Conservation (phyloP, 2,329 filamentous ascomycete species). For the Cercospora sp. region DNA sequence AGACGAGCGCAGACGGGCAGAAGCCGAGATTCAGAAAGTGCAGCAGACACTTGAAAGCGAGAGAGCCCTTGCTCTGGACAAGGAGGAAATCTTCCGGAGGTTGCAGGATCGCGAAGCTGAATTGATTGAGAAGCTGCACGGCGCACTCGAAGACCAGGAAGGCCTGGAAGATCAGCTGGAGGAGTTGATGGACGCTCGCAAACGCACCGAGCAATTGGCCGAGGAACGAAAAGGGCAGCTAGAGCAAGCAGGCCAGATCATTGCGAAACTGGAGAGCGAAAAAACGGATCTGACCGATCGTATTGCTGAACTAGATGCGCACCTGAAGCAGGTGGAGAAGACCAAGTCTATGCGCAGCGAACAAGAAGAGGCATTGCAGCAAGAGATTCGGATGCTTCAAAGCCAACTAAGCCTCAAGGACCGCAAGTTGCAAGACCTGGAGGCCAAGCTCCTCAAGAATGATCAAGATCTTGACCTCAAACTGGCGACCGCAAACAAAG, state of each 20-base stretch:
- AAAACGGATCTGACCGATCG: constrained; percentile 72
- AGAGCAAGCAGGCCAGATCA: constrained; percentile 87
- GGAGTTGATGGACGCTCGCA: constrained; percentile 82
- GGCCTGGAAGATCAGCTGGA: constrained; percentile 91
- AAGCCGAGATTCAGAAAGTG: constrained; percentile 82
- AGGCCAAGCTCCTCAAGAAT: constrained; percentile 76
- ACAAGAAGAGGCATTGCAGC: constrained; percentile 72
- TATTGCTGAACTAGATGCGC: constrained; percentile 67
- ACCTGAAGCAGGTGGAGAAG: constrained; percentile 68
- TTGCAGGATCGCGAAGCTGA: constrained; percentile 88
- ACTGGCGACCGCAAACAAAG: constrained; percentile 73
- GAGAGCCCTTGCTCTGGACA: constrained; percentile 90
- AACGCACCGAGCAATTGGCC: constrained; percentile 80
- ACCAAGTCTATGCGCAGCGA: constrained; percentile 71
- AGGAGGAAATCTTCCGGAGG: constrained; percentile 98
- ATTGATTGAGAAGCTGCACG: constrained; percentile 87
- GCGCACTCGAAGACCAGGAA: constrained; percentile 91
- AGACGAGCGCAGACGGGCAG: constrained; percentile 83
- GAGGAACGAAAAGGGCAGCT: constrained; percentile 77
- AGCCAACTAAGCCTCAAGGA: constrained; percentile 89
- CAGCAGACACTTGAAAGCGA: constrained; percentile 96
- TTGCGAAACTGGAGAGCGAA: constrained; percentile 80
- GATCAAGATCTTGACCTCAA: constrained; percentile 91
- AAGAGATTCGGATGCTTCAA: constrained; percentile 86
- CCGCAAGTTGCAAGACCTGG: constrained; percentile 82